Base-by-base conservation (phyloP, 2,329 filamentous ascomycete species). In the Hymenoscyphus linearis region DNA sequence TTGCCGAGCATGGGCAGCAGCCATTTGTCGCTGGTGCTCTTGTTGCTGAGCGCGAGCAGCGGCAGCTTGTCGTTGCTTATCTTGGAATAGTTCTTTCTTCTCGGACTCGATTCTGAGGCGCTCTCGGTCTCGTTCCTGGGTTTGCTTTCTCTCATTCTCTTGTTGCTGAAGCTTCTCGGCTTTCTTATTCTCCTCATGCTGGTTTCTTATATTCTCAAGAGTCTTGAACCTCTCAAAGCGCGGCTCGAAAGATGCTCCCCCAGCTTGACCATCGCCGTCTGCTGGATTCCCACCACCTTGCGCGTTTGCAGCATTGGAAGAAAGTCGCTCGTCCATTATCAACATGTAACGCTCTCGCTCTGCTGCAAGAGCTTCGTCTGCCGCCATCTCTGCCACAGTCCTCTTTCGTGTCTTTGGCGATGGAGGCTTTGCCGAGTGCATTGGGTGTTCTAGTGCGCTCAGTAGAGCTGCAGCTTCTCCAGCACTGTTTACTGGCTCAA, bases 321-420 rank as follows among this genome's bases (percentile, higher is more conserved):
- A 82, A 62, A 92, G 82, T 5, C 91, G 84, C 69, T 97, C 93
- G 70, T 99, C 95, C 76, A 93, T 85, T 25, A 91, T 87, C 57
- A 98, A 86, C 91, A 99, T 95, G 67, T 91, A 96, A 54, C 91
- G 85, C 75, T 99, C 93, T 66, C 91, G 87, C 62, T 92, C 90
- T 25, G 93, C 93, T 0, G 92, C 91, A 62, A 91, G 82, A 0
- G 95, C 93, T 76, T 99, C 93, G 71, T 99, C 95, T 7, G 93
- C 93, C 9, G 91, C 95, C 78, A 98, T 85, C 73, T 99, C 93
- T 9, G 95, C 95, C 18, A 96, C 88, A 0, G 95, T 99, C 64
- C 93, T 86, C 80, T 99, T 98, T 61, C 95, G 83, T 7, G 87
- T 88, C 80, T 96, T 97, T 2, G 92, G 92, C 63, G 89, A 84